phyloP scores from a whole-genome alignment of 768 basidiomycete species.

The Podaxis pistillaris region DNA sequence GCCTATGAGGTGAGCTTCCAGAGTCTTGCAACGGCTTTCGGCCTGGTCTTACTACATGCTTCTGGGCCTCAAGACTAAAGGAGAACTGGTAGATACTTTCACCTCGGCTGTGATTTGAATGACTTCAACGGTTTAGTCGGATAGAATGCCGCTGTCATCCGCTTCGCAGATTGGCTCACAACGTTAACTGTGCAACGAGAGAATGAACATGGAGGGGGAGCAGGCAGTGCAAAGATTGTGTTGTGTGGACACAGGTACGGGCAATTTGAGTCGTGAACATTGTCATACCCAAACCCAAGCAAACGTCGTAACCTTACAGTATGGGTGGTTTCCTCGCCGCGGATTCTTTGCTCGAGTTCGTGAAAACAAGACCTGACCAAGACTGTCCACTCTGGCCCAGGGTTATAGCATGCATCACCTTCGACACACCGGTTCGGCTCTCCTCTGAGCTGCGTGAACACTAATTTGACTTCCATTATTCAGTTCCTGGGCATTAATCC shows the following conservation, averaged over 20 bases:
- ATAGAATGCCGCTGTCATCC: constrained; percentile 67
- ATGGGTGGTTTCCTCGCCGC: constrained; percentile 93
- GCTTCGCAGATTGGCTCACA: constrained; percentile 91
- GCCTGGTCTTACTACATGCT: constrained; percentile 1
- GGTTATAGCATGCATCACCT: constrained; percentile 81
- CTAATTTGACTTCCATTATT: constrained; percentile 3
- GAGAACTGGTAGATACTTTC: constrained; percentile 66
- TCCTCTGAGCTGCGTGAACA: background rate
- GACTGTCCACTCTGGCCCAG: constrained; percentile 81
- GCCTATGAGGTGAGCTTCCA: constrained; percentile 72
- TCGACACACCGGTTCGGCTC: constrained; percentile 83
- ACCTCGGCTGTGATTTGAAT: background rate
- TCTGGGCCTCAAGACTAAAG: constrained; percentile 64
- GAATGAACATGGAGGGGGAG: constrained; percentile 69
- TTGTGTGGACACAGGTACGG: constrained; percentile 86
- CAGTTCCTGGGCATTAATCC: constrained; percentile 91
- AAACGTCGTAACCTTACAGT: constrained; percentile 35
- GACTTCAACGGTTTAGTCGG: constrained; percentile 8
- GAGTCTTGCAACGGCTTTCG: constrained; percentile 9
- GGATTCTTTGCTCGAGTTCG: constrained; percentile 76
- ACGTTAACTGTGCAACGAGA: constrained; percentile 86
- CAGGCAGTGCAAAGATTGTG: constrained; percentile 78
- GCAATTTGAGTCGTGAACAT: background rate
- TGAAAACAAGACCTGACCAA: constrained; percentile 61
- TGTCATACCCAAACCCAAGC: background rate